phyloP scores from a whole-genome alignment of 164 flowering plant genomes.

The Stephania japonica region DNA sequence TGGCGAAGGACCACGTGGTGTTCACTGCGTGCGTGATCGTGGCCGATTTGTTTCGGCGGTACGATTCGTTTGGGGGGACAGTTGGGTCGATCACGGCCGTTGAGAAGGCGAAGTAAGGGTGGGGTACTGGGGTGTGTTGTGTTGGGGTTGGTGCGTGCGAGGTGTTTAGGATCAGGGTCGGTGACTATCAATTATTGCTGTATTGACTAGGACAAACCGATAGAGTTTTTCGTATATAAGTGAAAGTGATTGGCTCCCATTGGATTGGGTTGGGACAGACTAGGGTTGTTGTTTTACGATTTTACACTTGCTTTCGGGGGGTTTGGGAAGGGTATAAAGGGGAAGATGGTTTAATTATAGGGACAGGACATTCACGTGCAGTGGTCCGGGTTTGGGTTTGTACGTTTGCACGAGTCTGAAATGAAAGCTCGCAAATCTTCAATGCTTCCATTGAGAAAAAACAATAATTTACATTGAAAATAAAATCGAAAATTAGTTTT shows the following conservation, averaged over 20 bases:
- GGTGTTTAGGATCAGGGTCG: neutral
- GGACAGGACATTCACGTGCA: neutral
- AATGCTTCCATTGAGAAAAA: too few relatives aligned
- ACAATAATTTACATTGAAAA: neutral
- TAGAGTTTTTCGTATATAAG: neutral
- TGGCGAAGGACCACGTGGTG: conserved; percentile 65
- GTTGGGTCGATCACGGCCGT: conserved; percentile 40
- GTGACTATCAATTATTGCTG: neutral
- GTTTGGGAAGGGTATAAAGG: neutral
- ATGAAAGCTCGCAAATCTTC: neutral
- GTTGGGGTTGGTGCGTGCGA: too few relatives aligned
- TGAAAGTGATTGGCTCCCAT: neutral
- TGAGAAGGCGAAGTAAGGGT: conserved; percentile 25
- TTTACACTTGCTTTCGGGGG: neutral
- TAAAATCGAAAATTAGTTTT: too few relatives aligned
- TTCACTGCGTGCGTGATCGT: conserved; percentile 51
- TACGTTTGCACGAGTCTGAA: too few relatives aligned
- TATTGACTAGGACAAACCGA: neutral
- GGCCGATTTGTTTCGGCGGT: conserved; percentile 54
- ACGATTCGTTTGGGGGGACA: conserved; percentile 41
- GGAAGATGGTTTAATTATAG: too few relatives aligned
- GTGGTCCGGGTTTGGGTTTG: too few relatives aligned
- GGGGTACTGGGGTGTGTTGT: neutral
- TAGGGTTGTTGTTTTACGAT: neutral
- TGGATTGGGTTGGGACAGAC: neutral